Percentiles rank a stretch among this genome's conserved stretches.
These are phyloP conservation scores for Euphrasia confusa DNA, from an alignment of 257 asterid genomes.

Conservation along the genomic window DNA sequence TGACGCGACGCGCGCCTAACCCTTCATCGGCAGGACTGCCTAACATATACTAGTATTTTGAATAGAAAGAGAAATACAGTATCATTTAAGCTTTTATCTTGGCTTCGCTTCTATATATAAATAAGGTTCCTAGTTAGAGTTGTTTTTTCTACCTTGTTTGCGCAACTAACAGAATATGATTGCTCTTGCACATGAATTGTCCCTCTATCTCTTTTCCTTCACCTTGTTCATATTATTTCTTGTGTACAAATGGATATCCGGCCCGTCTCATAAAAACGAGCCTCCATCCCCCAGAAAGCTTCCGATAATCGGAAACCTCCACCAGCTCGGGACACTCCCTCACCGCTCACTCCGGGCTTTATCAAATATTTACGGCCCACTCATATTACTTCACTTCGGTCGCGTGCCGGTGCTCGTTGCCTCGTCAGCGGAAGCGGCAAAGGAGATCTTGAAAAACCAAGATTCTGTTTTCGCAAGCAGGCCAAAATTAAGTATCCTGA, in stretches of 20 bases:
- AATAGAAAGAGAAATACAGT: no score
- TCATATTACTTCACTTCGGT: conserved; percentile 37
- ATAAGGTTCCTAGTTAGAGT: no score
- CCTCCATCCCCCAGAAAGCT: conserved; percentile 37
- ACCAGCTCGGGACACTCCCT: conserved; percentile 36
- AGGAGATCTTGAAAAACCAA: conserved; percentile 34
- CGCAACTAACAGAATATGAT: not conserved
- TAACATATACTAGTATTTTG: no score
- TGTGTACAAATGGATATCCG: conserved; percentile 5
- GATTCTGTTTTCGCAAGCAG: conserved; percentile 29
- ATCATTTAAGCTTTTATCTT: no score
- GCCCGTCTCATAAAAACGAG: not conserved
- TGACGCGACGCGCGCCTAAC: no score
- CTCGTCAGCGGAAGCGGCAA: conserved; percentile 32
- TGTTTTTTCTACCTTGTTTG: no score
- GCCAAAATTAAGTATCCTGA: conserved; percentile 21
- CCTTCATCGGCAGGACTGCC: no score
- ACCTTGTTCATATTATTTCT: conserved; percentile 12
- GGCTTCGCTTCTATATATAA: no score
- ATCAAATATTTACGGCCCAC: conserved; percentile 30
- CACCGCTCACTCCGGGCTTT: conserved; percentile 34
- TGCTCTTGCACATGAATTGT: not conserved
- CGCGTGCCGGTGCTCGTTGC: conserved; percentile 30
- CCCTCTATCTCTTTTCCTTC: not conserved
- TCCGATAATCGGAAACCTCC: conserved; percentile 34